These are phyloP conservation scores for Candida pseudoglaebosa DNA, from an alignment of 805 yeast species.

Conservation along the genomic window DNA sequence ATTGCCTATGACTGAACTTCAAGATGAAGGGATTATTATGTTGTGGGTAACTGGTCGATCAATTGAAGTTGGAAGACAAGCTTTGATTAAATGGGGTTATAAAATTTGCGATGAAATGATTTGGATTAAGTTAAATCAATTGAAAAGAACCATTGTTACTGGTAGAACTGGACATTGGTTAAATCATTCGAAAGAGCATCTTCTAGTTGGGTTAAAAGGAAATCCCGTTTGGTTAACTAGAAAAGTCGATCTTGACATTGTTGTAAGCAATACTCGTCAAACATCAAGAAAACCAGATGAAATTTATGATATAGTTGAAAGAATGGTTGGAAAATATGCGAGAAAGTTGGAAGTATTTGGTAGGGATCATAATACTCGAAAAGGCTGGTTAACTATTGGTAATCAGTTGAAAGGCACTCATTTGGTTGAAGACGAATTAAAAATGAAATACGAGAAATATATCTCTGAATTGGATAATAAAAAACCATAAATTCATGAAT, in stretches of 20 bases:
- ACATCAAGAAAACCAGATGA: conserved; percentile 92
- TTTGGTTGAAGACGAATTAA: conserved; percentile 57
- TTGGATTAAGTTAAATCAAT: conserved; percentile 89
- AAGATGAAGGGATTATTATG: conserved; percentile 77
- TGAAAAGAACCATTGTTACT: conserved; percentile 84
- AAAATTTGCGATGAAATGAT: conserved; percentile 70
- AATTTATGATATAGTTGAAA: conserved; percentile 75
- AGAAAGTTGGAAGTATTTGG: conserved; percentile 89
- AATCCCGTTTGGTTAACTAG: conserved; percentile 66
- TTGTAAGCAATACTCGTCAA: conserved; percentile 82
- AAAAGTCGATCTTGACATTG: conserved; percentile 66
- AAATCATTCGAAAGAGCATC: conserved; percentile 90
- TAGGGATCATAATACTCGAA: conserved; percentile 75
- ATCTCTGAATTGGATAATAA: conserved; percentile 3
- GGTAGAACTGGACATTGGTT: conserved; percentile 98
- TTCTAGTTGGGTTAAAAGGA: conserved; percentile 83
- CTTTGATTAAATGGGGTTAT: conserved; percentile 81
- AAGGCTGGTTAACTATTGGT: conserved; percentile 90
- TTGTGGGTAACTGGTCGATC: conserved; percentile 97
- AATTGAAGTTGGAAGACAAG: conserved; percentile 79
- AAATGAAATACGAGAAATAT: conserved; percentile 32
- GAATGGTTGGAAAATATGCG: conserved; percentile 73
- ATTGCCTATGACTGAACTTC: conserved; percentile 64
- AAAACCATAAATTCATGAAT: conserved; percentile 2
- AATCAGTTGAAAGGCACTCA: conserved; percentile 64